Evolutionary conservation across 139 green algal genomes (phyloP), one percentile per base, ranked within the genome.

Genomic region (Coelastrella sp.): DNA sequence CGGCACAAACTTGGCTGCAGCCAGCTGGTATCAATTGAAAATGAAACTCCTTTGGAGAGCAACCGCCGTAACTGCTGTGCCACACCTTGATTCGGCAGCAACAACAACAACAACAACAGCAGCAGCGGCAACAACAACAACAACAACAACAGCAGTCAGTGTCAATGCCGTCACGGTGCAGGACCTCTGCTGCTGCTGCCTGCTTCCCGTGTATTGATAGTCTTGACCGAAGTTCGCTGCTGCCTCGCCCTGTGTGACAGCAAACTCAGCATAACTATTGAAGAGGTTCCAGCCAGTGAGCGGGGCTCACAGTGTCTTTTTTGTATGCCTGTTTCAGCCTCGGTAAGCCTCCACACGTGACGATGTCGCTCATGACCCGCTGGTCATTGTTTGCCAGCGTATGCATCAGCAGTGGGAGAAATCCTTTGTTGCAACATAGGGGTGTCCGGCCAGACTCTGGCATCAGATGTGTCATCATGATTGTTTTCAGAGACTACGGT

Each of bases 241-340:
- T 72, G 85, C 92, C 69, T 94, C 95, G 92, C 93, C 93, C 2
- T 87, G 88, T 9, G 88, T 92, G 13, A 92, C 92, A 0, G 82
- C 93, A 7, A 87, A 88, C 40, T 76, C 88, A 50, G 89, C 92
- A 5, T 72, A 86, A 69, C 92, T n/a, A n/a, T n/a, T n/a, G n/a
- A n/a, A n/a, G n/a, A 87, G 88, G 92, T 96, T 32, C 88, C 93
- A 4, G 17, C 77, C 6, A 71, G 32, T 32, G 35, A 67, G 2
- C 86, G 90, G 60, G 85, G 74, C 3, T 80, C 57, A 9, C 79
- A 19, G 85, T 93, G n/a, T 88, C 92, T 7, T 62, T 68, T 1
- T 85, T 95, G 7, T 95, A 96, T 80, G 83, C 85, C 2, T 72
- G 75, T 38, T 96, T 91, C 87, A 93, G 87, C 32, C 13, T 93